Base-by-base conservation (phyloP, 305 asterid genomes). In the Rubia tinctorum region DNA sequence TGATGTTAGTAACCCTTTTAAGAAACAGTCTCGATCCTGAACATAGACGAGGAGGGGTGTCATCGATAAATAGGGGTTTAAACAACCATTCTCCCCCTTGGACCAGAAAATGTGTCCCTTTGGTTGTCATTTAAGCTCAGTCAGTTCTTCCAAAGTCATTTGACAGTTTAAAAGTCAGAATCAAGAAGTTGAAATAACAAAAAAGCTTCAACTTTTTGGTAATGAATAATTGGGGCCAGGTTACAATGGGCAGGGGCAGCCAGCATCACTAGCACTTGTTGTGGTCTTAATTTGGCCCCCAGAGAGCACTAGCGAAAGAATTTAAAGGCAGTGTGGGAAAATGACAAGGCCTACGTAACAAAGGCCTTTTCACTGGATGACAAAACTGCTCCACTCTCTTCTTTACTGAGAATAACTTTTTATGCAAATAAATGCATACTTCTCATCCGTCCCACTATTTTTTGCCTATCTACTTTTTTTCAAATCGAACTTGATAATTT, bases 311-410 rank as follows among this genome's bases (percentile, higher is more conserved):
- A 65, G 15, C 58, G 40, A 72, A 40, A 75, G 68, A 75, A 67
- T 77, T 75, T 70, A 64, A 17, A 72, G 73, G 66, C 76, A 72
- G 39, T 64, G 65, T 73, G 73, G 75, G 74, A 80, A 69, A 37
- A 69, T 76, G 74, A 73, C 81, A 72, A 71, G 71, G 67, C 73
- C 60, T 71, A 72, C 43, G 22, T 39, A 66, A 73, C 25, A 66
- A 40, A n/a, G 69, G 25, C 73, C 76, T 75, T 69, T 78, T 64
- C 78, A 60, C 60, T 69, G 79, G 75, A 75, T 69, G 74, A 79
- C 85, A 62, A 74, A 68, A 74, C 78, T 71, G 75, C 71, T 77
- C 83, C 80, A 75, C 82, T 76, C 76, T 66, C 66, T 74, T 68
- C 72, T 69, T 80, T 58, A 23, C 22, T 79, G 79, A 79, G 75